A percentile compares a stretch with the other conserved stretches of the same genome.
These are phyloP conservation scores for Candida corydali DNA, from an alignment of 805 yeast species.

Conservation along the genomic window DNA sequence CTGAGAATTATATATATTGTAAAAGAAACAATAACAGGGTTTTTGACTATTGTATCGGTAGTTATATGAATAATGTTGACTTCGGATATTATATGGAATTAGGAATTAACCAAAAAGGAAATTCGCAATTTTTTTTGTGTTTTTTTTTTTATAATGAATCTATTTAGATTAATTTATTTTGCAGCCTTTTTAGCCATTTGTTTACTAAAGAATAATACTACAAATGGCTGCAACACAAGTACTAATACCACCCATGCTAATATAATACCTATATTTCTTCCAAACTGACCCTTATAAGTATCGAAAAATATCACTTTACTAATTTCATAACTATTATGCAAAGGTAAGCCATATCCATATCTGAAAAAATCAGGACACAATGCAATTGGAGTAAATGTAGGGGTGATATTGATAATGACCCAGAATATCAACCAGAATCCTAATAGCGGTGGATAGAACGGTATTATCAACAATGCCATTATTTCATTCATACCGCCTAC, in stretches of 20 bases:
- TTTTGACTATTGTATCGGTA: too few species aligned
- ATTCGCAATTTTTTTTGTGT: too few species aligned
- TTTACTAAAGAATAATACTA: slow-evolving; percentile 38
- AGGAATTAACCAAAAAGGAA: too few species aligned
- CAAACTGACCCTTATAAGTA: slow-evolving; percentile 53
- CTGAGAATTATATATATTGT: too few species aligned
- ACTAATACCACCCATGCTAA: slow-evolving; percentile 58
- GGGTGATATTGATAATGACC: slow-evolving; percentile 65
- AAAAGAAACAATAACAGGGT: too few species aligned
- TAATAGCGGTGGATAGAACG: slow-evolving; percentile 55
- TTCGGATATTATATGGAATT: too few species aligned
- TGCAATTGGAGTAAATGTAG: slow-evolving; percentile 64
- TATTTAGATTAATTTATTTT: neutral
- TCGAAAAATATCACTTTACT: slow-evolving; percentile 56
- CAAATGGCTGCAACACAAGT: slow-evolving; percentile 41
- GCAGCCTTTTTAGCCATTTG: slow-evolving; percentile 18
- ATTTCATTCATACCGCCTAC: slow-evolving; percentile 76
- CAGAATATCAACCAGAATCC: slow-evolving; percentile 73
- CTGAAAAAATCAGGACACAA: slow-evolving; percentile 54
- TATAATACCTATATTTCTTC: slow-evolving; percentile 57
- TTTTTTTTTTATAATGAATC: too few species aligned
- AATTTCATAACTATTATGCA: slow-evolving; percentile 60
- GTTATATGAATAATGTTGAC: too few species aligned
- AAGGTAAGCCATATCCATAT: slow-evolving; percentile 67
- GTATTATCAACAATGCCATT: slow-evolving; percentile 47